Conservation (phyloP, 2,329 filamentous ascomycete species). For the Plectosphaerella plurivora region DNA sequence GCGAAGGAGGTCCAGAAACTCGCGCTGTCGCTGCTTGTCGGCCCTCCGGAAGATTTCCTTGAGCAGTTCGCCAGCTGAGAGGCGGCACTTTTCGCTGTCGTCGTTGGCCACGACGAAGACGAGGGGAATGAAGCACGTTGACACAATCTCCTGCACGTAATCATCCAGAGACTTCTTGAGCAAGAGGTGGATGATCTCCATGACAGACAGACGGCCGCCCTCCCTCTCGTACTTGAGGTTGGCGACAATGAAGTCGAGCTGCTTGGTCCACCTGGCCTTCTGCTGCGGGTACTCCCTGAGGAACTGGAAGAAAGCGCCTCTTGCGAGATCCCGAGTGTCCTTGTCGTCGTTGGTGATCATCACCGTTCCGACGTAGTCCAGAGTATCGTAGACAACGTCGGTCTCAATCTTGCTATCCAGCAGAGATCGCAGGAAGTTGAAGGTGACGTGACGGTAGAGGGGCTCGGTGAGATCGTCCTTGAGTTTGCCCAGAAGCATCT, state of each 20-base stretch:
- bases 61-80: slow-evolving; percentile 74
- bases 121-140: slow-evolving; percentile 79
- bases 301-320: slow-evolving; percentile 91
- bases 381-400: slow-evolving; percentile 81
- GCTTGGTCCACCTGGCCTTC: slow-evolving; percentile 82
- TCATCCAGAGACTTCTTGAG: slow-evolving; percentile 79
- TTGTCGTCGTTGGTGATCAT: slow-evolving; percentile 97
- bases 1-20: slow-evolving; percentile 66
- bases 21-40: slow-evolving; percentile 65
- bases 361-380: slow-evolving; percentile 83
- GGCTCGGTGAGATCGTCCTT: slow-evolving; percentile 90
- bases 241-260: slow-evolving; percentile 81
- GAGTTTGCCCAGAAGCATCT: slow-evolving; percentile 75
- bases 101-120: slow-evolving; percentile 86
- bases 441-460: slow-evolving; percentile 85
- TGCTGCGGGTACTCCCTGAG: slow-evolving; percentile 91
- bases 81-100: slow-evolving; percentile 77
- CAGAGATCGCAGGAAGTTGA: slow-evolving; percentile 87
- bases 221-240: slow-evolving; percentile 89
- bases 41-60: slow-evolving; percentile 77
- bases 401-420: slow-evolving; percentile 83
- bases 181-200: slow-evolving; percentile 87
- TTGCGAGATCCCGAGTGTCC: slow-evolving; percentile 78
- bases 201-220: slow-evolving; percentile 83
- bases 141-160: slow-evolving; percentile 75